These are phyloP conservation scores for Fusarium algeriense DNA, from an alignment of 2,329 filamentous ascomycete genomes.

Conservation along the genomic window DNA sequence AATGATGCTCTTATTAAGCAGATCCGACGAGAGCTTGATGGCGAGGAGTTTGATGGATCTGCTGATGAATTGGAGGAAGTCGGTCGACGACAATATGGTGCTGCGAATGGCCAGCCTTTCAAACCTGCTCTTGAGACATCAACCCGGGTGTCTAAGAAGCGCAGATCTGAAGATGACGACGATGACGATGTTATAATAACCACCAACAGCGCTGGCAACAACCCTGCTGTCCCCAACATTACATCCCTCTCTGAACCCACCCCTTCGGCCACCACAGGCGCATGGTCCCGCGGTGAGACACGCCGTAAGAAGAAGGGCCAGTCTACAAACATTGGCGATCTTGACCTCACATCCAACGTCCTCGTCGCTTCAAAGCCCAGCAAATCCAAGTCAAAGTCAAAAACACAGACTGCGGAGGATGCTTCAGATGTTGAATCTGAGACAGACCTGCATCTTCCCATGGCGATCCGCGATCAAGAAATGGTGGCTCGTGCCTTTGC, in stretches of 20 bases:
- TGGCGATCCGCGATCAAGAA: slow-evolving; percentile 71
- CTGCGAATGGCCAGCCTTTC: slow-evolving; percentile 51
- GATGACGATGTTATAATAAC: slow-evolving; percentile 48
- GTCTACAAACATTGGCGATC: slow-evolving; percentile 51
- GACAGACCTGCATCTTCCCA: slow-evolving; percentile 63
- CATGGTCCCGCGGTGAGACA: slow-evolving; percentile 57
- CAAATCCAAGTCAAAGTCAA: slow-evolving; percentile 49
- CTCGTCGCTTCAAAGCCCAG: slow-evolving; percentile 49
- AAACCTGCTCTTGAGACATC: slow-evolving; percentile 50
- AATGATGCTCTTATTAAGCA: slow-evolving; percentile 82
- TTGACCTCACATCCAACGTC: slow-evolving; percentile 56
- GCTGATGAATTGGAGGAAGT: slow-evolving; percentile 68
- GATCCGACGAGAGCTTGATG: slow-evolving; percentile 79
- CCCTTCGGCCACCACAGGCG: slow-evolving; percentile 51
- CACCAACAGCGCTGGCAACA: slow-evolving; percentile 31
- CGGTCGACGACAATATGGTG: slow-evolving; percentile 79
- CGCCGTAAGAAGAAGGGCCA: slow-evolving; percentile 56
- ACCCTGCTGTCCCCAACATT: slow-evolving; percentile 39
- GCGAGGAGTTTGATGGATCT: slow-evolving; percentile 63
- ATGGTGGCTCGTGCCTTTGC: slow-evolving; percentile 89
- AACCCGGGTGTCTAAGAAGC: slow-evolving; percentile 48
- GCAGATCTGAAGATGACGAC: slow-evolving; percentile 37
- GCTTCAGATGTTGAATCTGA: slow-evolving; percentile 57
- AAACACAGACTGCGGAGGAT: slow-evolving; percentile 46
- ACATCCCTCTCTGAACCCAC: slow-evolving; percentile 34